Conservation (phyloP, 148 eudicot species). For the Rhododendron ferrugineum region DNA sequence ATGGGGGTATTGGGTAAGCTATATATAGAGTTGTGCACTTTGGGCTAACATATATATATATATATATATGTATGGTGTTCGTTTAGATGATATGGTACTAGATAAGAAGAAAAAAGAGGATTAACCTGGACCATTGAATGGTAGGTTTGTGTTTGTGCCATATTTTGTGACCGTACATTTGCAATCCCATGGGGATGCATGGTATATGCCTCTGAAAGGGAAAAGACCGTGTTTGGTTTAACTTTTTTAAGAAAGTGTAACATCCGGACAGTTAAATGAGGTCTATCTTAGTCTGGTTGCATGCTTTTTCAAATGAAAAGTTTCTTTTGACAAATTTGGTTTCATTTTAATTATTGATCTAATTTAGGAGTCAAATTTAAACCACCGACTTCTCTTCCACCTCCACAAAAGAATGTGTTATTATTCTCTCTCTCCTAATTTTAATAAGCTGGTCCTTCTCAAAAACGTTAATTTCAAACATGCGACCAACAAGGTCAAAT, state of each 20-base stretch:
- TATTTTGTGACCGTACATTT: neutral
- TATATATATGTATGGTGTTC: neutral
- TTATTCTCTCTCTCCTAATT: neutral
- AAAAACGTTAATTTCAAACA: neutral
- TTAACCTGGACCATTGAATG: neutral
- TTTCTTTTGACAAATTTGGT: neutral
- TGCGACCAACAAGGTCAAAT: conserved; percentile 1
- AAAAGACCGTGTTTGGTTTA: neutral
- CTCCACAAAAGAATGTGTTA: neutral
- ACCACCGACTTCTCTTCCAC: neutral
- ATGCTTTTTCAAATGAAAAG: neutral
- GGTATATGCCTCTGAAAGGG: neutral
- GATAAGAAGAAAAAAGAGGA: neutral
- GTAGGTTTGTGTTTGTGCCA: neutral
- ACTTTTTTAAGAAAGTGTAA: neutral
- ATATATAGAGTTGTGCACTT: neutral
- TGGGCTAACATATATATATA: too few relatives aligned
- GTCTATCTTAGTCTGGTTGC: neutral
- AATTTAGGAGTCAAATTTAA: too few relatives aligned
- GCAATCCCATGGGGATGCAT: too few relatives aligned
- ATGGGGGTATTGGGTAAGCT: neutral
- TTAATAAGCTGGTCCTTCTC: neutral
- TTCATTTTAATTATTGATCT: neutral
- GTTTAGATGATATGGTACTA: neutral
- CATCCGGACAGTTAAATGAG: neutral